Percentiles rank a stretch among this genome's conserved stretches.
Evolutionary conservation across 73 alveolate genomes (phyloP).

Genomic region (Effrenium voratum): DNA sequence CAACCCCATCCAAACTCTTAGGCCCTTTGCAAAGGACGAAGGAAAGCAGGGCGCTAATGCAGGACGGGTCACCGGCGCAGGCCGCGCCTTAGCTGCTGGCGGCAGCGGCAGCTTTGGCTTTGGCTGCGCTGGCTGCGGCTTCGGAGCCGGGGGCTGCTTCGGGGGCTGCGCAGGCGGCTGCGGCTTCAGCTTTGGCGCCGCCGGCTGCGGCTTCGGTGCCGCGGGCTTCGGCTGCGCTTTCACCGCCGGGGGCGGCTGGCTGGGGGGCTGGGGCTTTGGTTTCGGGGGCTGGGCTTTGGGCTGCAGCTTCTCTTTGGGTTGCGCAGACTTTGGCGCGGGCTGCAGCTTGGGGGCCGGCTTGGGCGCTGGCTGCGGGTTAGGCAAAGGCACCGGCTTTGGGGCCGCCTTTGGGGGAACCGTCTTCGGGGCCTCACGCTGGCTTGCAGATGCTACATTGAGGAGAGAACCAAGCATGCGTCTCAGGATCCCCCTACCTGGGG

Average conservation of each 20-base stretch:
- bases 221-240: background rate
- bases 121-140: conserved; percentile 7
- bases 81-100: background rate
- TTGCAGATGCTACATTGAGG: no score
- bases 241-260: background rate
- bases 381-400: no score
- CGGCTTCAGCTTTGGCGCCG: background rate
- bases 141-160: background rate
- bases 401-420: background rate
- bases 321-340: background rate
- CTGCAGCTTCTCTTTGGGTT: background rate
- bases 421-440: no score
- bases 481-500: no score
- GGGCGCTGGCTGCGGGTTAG: background rate
- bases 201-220: conserved; percentile 15
- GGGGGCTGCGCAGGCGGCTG: background rate
- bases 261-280: background rate
- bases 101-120: background rate
- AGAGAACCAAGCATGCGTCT: no score
- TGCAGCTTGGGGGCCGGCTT: background rate
- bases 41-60: no score
- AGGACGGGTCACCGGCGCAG: background rate
- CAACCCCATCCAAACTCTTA: no score
- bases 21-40: no score
- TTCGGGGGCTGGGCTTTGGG: background rate